Base-by-base conservation (phyloP, 352 stramenopile genomes). In the Globisporangium megalacanthum region DNA sequence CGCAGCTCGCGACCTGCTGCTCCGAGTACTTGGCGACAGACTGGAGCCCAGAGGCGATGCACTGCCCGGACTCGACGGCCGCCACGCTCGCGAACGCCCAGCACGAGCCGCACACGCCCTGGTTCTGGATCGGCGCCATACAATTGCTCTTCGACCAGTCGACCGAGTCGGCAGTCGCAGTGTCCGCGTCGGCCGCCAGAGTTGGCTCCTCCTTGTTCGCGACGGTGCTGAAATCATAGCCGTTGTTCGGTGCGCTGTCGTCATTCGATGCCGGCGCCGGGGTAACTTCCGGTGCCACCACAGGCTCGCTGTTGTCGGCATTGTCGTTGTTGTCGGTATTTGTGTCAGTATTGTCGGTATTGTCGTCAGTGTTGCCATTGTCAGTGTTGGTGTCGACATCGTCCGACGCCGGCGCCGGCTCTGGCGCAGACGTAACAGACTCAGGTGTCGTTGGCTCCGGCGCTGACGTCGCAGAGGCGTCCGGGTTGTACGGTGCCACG, bases 51-150 rank as follows among this genome's bases (percentile, higher is more conserved):
- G 68, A 75, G 4, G 58, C 54, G 46, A 98, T 88, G 22, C 85
- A 95, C 65, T 96, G 79, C 6, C 77, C 88, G 10, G 88, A 90
- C 72, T 99, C 93, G 2, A 97, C 65, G 2, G 84, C 91, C 6
- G 91, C 86, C 10, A 95, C 75, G 6, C 88, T 92, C 15, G 92
- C 95, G 73, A 99, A 99, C 3, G 94, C 88, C 96, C 96, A 99
- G 76, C 96, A 99, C 19, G 88, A 97, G 46, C 96, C 94, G 64
- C 97, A 99, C 7, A 86, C 62, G 15, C 93, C 97, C 68, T 99
- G 97, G 71, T 99, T 92, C 53, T 97, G 97, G 33, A 98, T 60
- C 45, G 62, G 51, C 33, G 69, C 65, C n/a, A 86, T 56, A 52
- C 75, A 86, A 11, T n/a, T 22, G 6, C 65, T 70, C 9, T 45